A percentile compares a stretch with the other conserved stretches of the same genome.
Conservation (phyloP, 345 rosid genomes). For the Eucalyptus virginea region DNA sequence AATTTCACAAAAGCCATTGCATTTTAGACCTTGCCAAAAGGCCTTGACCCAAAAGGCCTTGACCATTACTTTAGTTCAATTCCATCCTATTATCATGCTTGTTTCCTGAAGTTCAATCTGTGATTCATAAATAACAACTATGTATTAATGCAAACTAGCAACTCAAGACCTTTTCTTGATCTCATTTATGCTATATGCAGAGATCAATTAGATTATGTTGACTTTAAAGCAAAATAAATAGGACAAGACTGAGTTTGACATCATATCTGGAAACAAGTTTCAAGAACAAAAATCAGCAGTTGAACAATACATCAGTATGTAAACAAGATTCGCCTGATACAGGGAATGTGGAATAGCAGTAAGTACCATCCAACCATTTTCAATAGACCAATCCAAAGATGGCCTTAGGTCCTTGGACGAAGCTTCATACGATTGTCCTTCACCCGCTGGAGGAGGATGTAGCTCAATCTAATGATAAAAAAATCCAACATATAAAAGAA, state of each 20-base stretch:
- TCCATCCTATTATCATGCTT: neutral
- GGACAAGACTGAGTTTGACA: too few species aligned
- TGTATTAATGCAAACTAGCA: neutral
- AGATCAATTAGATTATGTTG: neutral
- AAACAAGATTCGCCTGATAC: neutral
- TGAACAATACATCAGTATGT: neutral
- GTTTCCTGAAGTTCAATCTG: neutral
- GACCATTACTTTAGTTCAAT: neutral
- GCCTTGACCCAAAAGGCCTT: neutral
- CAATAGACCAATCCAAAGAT: conserved; percentile 45
- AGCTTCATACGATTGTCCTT: conserved; percentile 36
- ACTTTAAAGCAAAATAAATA: neutral
- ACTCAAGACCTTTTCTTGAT: neutral
- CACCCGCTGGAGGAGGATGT: conserved; percentile 43
- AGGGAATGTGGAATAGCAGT: conserved; percentile 1
- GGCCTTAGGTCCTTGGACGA: conserved; percentile 38
- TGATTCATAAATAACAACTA: neutral
- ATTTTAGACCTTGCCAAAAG: neutral
- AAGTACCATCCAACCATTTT: conserved; percentile 41
- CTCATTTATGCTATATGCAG: neutral
- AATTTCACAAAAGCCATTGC: neutral
- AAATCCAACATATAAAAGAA: neutral
- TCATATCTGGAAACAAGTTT: neutral
- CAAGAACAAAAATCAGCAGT: neutral
- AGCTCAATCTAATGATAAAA: conserved; percentile 25